phyloP scores from a whole-genome alignment of 2,329 filamentous ascomycete species.

The Phialophora chinensis region DNA sequence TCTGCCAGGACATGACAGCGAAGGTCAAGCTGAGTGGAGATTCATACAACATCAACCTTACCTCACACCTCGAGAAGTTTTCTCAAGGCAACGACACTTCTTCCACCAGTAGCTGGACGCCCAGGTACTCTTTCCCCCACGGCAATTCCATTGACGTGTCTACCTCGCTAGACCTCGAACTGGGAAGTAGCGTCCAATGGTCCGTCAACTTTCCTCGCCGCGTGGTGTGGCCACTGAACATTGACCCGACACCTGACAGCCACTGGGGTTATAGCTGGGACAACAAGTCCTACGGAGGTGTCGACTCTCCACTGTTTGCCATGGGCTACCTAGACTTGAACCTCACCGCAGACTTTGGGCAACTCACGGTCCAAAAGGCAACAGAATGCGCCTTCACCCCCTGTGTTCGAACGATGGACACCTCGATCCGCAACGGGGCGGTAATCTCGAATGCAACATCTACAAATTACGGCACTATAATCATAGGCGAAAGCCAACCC shows the following conservation, averaged over 20 bases:
- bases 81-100: conserved; percentile 14
- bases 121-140: conserved; percentile 24
- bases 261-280: conserved; percentile 22
- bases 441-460: neutral
- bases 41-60: conserved; percentile 20
- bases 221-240: conserved; percentile 27
- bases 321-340: conserved; percentile 26
- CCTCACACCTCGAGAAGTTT: conserved; percentile 19
- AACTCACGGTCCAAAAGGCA: conserved; percentile 14
- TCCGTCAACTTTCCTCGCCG: conserved; percentile 20
- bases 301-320: conserved; percentile 24
- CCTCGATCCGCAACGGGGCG: conserved; percentile 10
- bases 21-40: conserved; percentile 19
- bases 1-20: conserved; percentile 28
- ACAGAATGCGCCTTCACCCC: conserved; percentile 26
- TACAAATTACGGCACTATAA: conserved; percentile 21
- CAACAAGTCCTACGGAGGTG: conserved; percentile 22
- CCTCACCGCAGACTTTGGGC: conserved; percentile 12
- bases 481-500: conserved; percentile 11
- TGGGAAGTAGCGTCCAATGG: conserved; percentile 16
- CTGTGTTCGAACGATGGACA: conserved; percentile 26
- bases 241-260: conserved; percentile 23
- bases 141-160: conserved; percentile 19
- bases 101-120: conserved; percentile 19
- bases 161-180: conserved; percentile 14